Conservation (phyloP, 169 alveolate species). For the Plasmodium cynomolgi region DNA sequence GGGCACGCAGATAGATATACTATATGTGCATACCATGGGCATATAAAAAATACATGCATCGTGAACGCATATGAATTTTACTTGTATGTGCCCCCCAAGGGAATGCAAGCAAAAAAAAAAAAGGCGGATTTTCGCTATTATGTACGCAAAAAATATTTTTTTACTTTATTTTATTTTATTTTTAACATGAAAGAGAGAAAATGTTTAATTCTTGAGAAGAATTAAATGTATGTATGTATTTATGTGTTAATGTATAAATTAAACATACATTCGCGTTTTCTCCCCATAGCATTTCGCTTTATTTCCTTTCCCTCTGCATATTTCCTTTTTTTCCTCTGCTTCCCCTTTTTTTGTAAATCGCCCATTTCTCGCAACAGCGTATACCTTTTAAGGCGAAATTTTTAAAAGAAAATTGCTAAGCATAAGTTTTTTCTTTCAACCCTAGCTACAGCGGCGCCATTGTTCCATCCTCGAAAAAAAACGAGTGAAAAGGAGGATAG, state of each 20-base stretch:
- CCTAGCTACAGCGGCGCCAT: not conserved
- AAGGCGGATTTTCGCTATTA: not conserved
- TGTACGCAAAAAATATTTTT: not conserved
- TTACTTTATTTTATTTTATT: not conserved
- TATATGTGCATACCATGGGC: not conserved
- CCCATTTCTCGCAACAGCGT: not conserved
- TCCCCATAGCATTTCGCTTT: not conserved
- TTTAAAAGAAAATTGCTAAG: not conserved
- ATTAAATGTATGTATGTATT: not conserved
- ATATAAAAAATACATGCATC: not conserved
- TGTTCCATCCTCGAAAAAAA: not conserved
- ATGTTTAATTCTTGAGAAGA: not conserved
- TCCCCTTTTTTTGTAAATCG: not conserved
- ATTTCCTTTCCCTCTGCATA: not conserved
- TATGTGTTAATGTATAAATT: not conserved
- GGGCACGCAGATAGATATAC: not conserved
- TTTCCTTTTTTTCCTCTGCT: not conserved
- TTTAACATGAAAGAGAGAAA: not conserved
- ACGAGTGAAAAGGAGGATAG: not conserved
- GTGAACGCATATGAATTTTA: not conserved
- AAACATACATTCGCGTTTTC: not conserved
- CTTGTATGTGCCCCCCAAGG: not conserved
- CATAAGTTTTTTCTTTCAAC: not conserved
- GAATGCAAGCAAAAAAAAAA: not conserved
- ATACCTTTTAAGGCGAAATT: not conserved